Conservation (phyloP, 345 rosid genomes). For the Geranium brycei region DNA sequence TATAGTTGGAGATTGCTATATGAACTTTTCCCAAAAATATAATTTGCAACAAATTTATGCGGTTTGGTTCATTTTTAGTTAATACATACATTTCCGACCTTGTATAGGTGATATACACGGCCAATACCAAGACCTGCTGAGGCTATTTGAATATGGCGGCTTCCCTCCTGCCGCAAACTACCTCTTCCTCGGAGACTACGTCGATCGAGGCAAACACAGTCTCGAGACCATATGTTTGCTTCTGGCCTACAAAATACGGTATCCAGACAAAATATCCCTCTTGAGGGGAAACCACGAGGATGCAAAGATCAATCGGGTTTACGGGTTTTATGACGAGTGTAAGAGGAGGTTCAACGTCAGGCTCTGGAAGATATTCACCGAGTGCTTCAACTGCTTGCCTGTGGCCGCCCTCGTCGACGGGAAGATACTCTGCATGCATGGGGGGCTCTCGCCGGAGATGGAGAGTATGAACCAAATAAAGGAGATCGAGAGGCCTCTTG, state of each 20-base stretch:
- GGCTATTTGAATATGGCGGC: background rate
- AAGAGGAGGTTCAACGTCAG: slow-evolving; percentile 88
- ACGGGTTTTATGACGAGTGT: slow-evolving; percentile 98
- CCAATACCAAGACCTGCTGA: background rate
- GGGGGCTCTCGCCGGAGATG: slow-evolving; percentile 84
- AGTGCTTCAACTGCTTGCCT: slow-evolving; percentile 85
- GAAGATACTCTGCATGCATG: slow-evolving; percentile 96
- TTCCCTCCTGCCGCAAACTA: slow-evolving; percentile 25
- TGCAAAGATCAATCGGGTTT: slow-evolving; percentile 85
- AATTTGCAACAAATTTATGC: background rate
- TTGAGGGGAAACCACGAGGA: slow-evolving; percentile 98
- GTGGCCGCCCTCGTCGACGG: slow-evolving; percentile 84
- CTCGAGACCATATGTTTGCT: slow-evolving; percentile 93
- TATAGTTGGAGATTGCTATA: too few species aligned
- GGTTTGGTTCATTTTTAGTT: too few species aligned
- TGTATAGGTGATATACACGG: background rate
- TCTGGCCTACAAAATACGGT: slow-evolving; percentile 81
- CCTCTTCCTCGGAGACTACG: slow-evolving; percentile 92
- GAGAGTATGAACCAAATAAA: slow-evolving; percentile 58
- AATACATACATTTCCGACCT: too few species aligned
- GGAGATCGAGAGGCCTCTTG: slow-evolving; percentile 72
- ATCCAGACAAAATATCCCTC: slow-evolving; percentile 57
- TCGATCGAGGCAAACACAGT: slow-evolving; percentile 95
- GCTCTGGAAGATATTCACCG: slow-evolving; percentile 89
- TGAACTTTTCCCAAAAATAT: too few species aligned